These are phyloP conservation scores for Azolla pinnata DNA, from an alignment of 75 land plant genomes.

Conservation along the genomic window DNA sequence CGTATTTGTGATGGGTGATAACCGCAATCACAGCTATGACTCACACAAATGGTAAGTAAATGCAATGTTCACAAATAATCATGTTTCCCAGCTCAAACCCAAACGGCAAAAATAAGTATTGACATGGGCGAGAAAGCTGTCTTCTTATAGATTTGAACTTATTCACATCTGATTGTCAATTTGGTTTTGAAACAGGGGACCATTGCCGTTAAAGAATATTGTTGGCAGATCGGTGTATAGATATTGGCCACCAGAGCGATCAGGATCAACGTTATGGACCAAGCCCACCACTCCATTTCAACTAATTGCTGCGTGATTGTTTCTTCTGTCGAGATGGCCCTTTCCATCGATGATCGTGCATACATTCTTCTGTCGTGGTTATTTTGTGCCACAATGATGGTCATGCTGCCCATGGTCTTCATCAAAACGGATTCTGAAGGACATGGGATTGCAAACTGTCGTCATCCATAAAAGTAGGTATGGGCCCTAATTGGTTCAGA, in stretches of 20 bases:
- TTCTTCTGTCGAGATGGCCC: no score
- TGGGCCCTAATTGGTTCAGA: no score
- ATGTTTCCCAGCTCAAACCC: background rate
- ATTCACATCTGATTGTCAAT: background rate
- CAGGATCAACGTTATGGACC: constrained; percentile 1
- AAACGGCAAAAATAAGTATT: no score
- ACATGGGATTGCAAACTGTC: no score
- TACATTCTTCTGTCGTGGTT: no score
- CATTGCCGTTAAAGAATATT: constrained; percentile 33
- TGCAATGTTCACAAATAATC: background rate
- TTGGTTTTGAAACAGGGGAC: constrained; percentile 21
- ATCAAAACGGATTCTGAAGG: no score
- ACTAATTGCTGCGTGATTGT: no score
- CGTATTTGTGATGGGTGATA: constrained; percentile 75
- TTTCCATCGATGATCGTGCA: no score
- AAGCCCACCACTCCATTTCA: background rate
- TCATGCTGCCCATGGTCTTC: no score
- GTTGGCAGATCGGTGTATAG: constrained; percentile 33
- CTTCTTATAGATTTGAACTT: background rate
- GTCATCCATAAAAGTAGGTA: no score
- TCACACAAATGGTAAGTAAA: constrained; percentile 49
- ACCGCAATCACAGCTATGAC: constrained; percentile 60
- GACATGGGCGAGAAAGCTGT: background rate
- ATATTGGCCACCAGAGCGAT: constrained; percentile 26
- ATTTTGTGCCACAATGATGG: no score